A percentile compares a stretch with the other conserved stretches of the same genome.
These are phyloP conservation scores for Pavlovales sp. DNA, from an alignment of 208 protist species.

Conservation along the genomic window DNA sequence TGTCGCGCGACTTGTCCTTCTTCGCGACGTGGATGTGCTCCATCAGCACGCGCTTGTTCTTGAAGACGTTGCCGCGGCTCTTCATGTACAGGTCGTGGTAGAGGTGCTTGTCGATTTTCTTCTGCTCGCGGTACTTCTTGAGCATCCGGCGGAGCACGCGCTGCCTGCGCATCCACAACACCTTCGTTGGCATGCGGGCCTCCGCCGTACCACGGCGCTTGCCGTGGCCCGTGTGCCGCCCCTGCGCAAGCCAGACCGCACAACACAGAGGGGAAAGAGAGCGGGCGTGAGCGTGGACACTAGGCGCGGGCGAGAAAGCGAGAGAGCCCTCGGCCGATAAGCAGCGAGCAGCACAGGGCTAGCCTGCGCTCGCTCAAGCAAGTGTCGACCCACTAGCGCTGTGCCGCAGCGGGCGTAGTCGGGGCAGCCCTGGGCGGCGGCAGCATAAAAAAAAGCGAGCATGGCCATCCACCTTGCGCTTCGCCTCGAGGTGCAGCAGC, in stretches of 20 bases:
- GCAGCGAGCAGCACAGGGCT: too few relatives aligned
- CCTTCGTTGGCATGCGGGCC: slow-evolving; percentile 92
- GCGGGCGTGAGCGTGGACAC: too few relatives aligned
- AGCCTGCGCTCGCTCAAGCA: too few relatives aligned
- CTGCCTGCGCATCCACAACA: slow-evolving; percentile 95
- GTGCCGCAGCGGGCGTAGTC: too few relatives aligned
- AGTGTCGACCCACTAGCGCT: too few relatives aligned
- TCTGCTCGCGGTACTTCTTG: slow-evolving; percentile 90
- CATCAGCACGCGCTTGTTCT: slow-evolving; percentile 98
- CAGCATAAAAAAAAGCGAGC: too few relatives aligned
- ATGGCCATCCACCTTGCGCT: slow-evolving; percentile 72
- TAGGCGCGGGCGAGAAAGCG: too few relatives aligned
- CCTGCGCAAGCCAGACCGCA: slow-evolving; percentile 52
- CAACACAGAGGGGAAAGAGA: too few relatives aligned
- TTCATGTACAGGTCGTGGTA: slow-evolving; percentile 95
- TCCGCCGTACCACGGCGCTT: slow-evolving; percentile 92
- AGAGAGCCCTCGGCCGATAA: too few relatives aligned
- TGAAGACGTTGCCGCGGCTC: slow-evolving; percentile 98
- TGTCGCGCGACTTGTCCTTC: slow-evolving; percentile 88
- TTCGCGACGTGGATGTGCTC: slow-evolving; percentile 92
- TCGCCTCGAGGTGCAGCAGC: slow-evolving; percentile 78
- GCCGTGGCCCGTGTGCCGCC: slow-evolving; percentile 85
- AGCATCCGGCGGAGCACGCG: slow-evolving; percentile 93
- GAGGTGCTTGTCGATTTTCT: slow-evolving; percentile 81
- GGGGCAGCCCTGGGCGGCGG: too few relatives aligned